A percentile compares a stretch with the other conserved stretches of the same genome.
Conservation (phyloP, 768 basidiomycete species). For the Panaeolus cyanescens region DNA sequence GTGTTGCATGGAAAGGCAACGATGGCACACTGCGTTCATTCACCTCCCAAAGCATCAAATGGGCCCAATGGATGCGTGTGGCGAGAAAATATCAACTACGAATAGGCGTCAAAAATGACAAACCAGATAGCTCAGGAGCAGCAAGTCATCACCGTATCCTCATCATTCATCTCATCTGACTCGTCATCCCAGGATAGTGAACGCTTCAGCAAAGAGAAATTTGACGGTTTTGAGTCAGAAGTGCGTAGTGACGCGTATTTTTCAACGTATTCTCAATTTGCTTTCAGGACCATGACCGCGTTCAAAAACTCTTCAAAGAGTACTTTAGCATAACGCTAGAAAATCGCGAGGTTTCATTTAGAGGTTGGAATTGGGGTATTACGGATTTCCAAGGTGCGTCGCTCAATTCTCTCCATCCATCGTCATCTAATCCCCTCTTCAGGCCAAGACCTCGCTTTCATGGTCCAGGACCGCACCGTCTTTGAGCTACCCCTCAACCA, state of each 20-base stretch:
- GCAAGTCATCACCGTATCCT: background rate
- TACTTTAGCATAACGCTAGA: conserved; percentile 88
- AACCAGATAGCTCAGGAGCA: conserved; percentile 12
- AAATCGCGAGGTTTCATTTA: conserved; percentile 81
- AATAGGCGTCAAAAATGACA: conserved; percentile 76
- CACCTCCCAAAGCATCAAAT: conserved; percentile 75
- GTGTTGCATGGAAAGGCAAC: conserved; percentile 93
- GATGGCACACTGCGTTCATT: conserved; percentile 54
- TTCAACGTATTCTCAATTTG: background rate
- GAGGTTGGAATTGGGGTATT: conserved; percentile 99
- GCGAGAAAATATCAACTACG: conserved; percentile 91
- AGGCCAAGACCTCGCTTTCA: conserved; percentile 93
- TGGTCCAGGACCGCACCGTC: conserved; percentile 82
- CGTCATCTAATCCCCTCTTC: conserved; percentile 6
- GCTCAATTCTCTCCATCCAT: background rate
- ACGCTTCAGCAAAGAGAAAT: conserved; percentile 58
- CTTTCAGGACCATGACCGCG: conserved; percentile 83
- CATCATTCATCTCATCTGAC: background rate
- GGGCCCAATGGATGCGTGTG: conserved; percentile 89
- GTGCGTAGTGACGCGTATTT: conserved; percentile 41
- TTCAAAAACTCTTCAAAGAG: conserved; percentile 80
- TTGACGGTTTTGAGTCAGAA: conserved; percentile 93
- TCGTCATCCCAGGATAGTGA: background rate
- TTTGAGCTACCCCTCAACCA: conserved; percentile 87
- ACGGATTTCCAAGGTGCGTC: conserved; percentile 87